Evolutionary conservation across 148 eudicot genomes (phyloP), one percentile per base, ranked within the genome.

Genomic region (Pouteria glomerata): DNA sequence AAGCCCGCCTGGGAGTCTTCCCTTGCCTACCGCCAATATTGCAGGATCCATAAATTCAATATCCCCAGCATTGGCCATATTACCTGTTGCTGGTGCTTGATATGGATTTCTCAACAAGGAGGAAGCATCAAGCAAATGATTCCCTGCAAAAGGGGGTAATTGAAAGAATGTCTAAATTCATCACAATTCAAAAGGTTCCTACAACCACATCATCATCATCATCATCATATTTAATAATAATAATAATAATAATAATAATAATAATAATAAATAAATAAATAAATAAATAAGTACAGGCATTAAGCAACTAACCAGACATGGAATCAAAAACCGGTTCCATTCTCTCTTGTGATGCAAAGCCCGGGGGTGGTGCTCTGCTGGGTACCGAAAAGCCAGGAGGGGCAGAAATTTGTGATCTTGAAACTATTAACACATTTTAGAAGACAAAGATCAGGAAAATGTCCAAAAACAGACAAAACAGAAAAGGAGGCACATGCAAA

Each of bases 41-140:
- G 99, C 97, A 74, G 99, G 99, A 78, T 95, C 99, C 63, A 89
- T 85, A 68, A 92, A 90, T 69, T 91, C 99, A 57, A 92, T 84
- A 69, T 95, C 97, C 52, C 84, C 84, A 72, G 66, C 60, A 68
- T 71, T 67, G 75, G 69, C 71, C 47, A 77, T 48, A 78, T 87
- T 82, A 64, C 74, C 85, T 69, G 78, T 70, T 23, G 79, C 72
- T 47, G 85, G 76, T 66, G 84, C 74, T 75, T 86, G 89, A 81
- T 85, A 88, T 47, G 87, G 81, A 52, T 85, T 85, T 77, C 96
- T 82, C 72, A 76, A 53, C 55, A 82, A 72, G 35, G 86, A 82
- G 51, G 91, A 70, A 65, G 75, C 66, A 19, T 87, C 97, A 53
- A 79, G 82, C 56, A 76, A 74, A 71, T 87, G 83, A 64, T 84